A percentile compares a stretch with the other conserved stretches of the same genome.
Conservation (phyloP, 164 flowering plant species). For the Macadamia tetraphylla region DNA sequence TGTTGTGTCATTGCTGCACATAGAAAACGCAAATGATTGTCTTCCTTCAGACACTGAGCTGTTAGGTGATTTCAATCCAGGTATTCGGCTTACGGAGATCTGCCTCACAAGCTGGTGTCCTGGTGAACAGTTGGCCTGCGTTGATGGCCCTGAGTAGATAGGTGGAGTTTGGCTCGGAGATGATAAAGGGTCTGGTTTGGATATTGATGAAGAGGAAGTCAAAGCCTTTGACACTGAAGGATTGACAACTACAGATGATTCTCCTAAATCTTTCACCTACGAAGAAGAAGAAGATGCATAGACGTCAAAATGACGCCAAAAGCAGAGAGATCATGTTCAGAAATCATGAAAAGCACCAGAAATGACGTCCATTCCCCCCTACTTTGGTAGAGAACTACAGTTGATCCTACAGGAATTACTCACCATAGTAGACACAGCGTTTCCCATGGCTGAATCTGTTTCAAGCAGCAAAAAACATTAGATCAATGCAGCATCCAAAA, state of each 20-base stretch:
- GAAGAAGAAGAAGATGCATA: conserved; percentile 5
- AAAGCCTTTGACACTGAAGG: conserved; percentile 46
- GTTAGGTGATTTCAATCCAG: conserved; percentile 50
- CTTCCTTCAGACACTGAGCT: conserved; percentile 63
- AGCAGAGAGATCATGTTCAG: background rate
- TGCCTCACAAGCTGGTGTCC: conserved; percentile 58
- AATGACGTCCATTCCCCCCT: background rate
- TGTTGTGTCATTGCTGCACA: conserved; percentile 48
- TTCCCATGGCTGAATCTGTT: conserved; percentile 39
- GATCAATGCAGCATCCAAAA: conserved; percentile 1
- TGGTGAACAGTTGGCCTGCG: conserved; percentile 51
- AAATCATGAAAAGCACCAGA: background rate
- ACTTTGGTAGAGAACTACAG: background rate
- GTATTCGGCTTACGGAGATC: conserved; percentile 52
- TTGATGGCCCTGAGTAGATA: conserved; percentile 47
- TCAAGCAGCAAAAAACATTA: conserved; percentile 17
- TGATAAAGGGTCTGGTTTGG: conserved; percentile 31
- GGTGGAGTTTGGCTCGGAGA: conserved; percentile 26
- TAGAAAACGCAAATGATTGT: conserved; percentile 43
- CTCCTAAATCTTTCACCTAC: conserved; percentile 45
- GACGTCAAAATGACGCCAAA: background rate
- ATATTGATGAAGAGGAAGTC: conserved; percentile 34
- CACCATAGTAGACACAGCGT: conserved; percentile 41
- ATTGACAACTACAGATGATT: conserved; percentile 34
- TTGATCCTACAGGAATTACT: conserved; percentile 20